Base-by-base conservation (phyloP, 2,329 filamentous ascomycete genomes). In the Juglanconis juglandina region DNA sequence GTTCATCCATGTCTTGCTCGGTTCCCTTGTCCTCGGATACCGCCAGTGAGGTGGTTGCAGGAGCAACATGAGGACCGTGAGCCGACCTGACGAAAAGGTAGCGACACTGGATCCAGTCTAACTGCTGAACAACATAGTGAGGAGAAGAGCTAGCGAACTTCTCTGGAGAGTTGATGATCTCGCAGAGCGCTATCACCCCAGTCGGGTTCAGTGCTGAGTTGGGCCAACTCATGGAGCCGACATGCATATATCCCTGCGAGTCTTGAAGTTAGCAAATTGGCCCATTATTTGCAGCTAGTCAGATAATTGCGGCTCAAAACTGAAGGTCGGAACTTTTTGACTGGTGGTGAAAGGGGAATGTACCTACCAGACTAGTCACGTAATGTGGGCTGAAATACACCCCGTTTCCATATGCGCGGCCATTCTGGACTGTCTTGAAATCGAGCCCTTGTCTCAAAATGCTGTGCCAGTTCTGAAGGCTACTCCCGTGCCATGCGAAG, bases 31-130 rank as follows among this genome's bases (percentile, higher is more conserved):
- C n/a, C n/a, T n/a, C n/a, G n/a, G n/a, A 8, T 33, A 7, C 5
- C 4, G 35, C n/a, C 11, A 33, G 33, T 37, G 46, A 9, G 5
- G 39, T 63, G 39, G 68, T 46, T 47, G 35, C 10, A 24, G n/a
- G 4, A 33, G 44, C 2, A n/a, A 11, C 9, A n/a, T n/a, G n/a
- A n/a, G n/a, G n/a, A n/a, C n/a, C n/a, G n/a, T 6, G 3, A 5
- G 9, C 10, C 13, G 14, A 30, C 13, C 65, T 56, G 24, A 79
- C 85, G 66, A 96, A 90, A 1, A 97, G 79, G 72, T 96, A 96
- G 48, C 92, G 84, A 33, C 91, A 92, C 69, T 96, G 92, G 61
- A 96, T 92, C 93, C 93, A 97, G 68, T 96, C 88, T 9, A 89
- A 76, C 49, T 92, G 79, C 33, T 83, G 71, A 1, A 96, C 86